A percentile compares a stretch with the other conserved stretches of the same genome.
Evolutionary conservation across 331 rosid genomes (phyloP).

Genomic region (Spiraea crenata): DNA sequence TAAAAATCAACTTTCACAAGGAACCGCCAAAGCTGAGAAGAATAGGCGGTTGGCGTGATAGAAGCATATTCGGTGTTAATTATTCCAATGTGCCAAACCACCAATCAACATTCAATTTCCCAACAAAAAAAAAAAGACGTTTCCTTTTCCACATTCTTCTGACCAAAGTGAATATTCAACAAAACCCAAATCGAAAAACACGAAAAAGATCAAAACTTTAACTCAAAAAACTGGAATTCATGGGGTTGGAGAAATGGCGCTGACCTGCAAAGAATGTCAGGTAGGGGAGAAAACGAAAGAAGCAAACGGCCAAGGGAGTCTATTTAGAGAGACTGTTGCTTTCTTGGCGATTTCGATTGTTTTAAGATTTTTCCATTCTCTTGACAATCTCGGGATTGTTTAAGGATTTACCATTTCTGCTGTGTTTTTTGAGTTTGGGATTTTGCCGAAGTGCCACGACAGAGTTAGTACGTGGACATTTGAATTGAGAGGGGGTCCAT

Average conservation of each 20-base stretch:
- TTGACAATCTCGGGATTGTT: no score
- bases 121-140: not conserved
- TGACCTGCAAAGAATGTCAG: constrained; percentile 1
- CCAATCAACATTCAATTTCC: constrained; percentile 14
- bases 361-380: not conserved
- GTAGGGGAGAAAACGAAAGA: not conserved
- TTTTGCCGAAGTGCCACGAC: not conserved
- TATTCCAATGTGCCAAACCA: constrained; percentile 40
- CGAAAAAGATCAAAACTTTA: not conserved
- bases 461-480: not conserved
- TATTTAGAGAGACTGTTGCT: constrained; percentile 6
- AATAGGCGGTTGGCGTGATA: constrained; percentile 10
- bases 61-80: constrained; percentile 53
- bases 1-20: not conserved
- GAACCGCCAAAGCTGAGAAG: constrained; percentile 28
- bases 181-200: not conserved
- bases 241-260: not conserved
- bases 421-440: no score
- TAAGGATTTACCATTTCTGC: no score
- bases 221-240: not conserved
- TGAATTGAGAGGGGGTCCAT: constrained; percentile 8
- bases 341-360: not conserved
- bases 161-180: not conserved
- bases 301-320: not conserved
- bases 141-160: not conserved